These are phyloP conservation scores for Fraxinus nigra DNA, from an alignment of 305 asterid species.

Conservation along the genomic window DNA sequence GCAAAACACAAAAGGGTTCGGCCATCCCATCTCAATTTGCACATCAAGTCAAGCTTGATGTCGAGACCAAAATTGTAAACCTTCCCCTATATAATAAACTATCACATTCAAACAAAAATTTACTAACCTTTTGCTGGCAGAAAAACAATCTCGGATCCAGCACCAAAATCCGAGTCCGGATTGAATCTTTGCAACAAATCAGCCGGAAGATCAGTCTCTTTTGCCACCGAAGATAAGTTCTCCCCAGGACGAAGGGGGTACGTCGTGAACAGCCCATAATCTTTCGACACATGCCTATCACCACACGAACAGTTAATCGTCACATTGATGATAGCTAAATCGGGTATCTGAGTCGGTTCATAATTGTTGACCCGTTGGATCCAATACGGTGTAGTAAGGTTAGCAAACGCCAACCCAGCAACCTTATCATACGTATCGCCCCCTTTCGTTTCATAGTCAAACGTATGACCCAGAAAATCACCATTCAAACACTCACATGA, in stretches of 20 bases:
- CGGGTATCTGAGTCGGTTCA: slow-evolving; percentile 49
- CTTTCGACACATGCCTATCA: slow-evolving; percentile 45
- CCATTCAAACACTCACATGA: slow-evolving; percentile 70
- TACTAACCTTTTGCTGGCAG: slow-evolving; percentile 72
- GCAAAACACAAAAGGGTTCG: background rate
- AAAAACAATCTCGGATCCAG: slow-evolving; percentile 54
- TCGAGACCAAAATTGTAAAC: background rate
- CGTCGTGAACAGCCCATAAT: slow-evolving; percentile 60
- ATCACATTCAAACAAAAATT: background rate
- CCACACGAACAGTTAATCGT: slow-evolving; percentile 80
- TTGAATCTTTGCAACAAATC: slow-evolving; percentile 48
- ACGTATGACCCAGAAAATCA: slow-evolving; percentile 69
- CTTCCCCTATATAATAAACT: background rate
- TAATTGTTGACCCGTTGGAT: slow-evolving; percentile 55
- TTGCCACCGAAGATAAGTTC: slow-evolving; percentile 41
- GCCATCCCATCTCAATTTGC: background rate
- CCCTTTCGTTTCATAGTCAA: slow-evolving; percentile 42
- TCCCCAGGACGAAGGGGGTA: slow-evolving; percentile 51
- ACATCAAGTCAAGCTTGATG: background rate
- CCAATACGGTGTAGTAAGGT: slow-evolving; percentile 60
- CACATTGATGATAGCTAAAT: slow-evolving; percentile 49
- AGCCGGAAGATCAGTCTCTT: slow-evolving; percentile 34
- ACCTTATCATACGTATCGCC: slow-evolving; percentile 55
- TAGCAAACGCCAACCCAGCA: slow-evolving; percentile 47
- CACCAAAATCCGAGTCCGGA: slow-evolving; percentile 38